Percentiles rank a stretch among this genome's conserved stretches.
phyloP scores from a whole-genome alignment of 2,329 filamentous ascomycete genomes.

The Ophidiomyces ophidiicola region DNA sequence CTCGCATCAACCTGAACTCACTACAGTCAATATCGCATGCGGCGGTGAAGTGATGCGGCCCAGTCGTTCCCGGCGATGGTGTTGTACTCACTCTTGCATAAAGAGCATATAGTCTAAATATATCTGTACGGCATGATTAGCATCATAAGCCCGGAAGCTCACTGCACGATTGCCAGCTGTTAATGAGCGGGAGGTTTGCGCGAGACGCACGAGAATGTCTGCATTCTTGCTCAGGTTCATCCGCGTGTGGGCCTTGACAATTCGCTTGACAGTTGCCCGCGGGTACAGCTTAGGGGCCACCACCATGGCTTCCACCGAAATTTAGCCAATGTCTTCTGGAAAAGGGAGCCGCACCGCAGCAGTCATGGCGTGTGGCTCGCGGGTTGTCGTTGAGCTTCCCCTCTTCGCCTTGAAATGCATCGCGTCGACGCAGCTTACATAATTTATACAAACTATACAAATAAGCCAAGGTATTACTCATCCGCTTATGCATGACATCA shows the following conservation, averaged over 20 bases:
- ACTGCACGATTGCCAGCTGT: neutral
- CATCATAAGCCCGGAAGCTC: neutral
- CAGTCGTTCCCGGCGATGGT: neutral
- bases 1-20: slow-evolving; percentile 55
- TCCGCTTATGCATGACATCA: neutral
- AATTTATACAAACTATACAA: slow-evolving; percentile 2
- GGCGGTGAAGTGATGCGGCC: neutral
- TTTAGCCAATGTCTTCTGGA: neutral
- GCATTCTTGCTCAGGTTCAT: slow-evolving; percentile 71
- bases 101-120: slow-evolving; percentile 78
- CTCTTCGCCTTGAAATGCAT: neutral
- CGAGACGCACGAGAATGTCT: slow-evolving; percentile 58
- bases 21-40: slow-evolving; percentile 4
- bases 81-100: slow-evolving; percentile 48
- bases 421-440: neutral
- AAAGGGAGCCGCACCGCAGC: neutral
- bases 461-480: neutral
- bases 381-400: neutral
- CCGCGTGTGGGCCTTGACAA: slow-evolving; percentile 77
- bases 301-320: slow-evolving; percentile 39
- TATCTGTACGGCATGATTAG: slow-evolving; percentile 45
- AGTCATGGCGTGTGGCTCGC: no score
- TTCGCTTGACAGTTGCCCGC: slow-evolving; percentile 72
- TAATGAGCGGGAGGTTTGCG: neutral
- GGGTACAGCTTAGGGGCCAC: slow-evolving; percentile 66